Evolutionary conservation across 2,329 filamentous ascomycete genomes (phyloP).

Genomic region (Aspergillus spinulosporus): DNA sequence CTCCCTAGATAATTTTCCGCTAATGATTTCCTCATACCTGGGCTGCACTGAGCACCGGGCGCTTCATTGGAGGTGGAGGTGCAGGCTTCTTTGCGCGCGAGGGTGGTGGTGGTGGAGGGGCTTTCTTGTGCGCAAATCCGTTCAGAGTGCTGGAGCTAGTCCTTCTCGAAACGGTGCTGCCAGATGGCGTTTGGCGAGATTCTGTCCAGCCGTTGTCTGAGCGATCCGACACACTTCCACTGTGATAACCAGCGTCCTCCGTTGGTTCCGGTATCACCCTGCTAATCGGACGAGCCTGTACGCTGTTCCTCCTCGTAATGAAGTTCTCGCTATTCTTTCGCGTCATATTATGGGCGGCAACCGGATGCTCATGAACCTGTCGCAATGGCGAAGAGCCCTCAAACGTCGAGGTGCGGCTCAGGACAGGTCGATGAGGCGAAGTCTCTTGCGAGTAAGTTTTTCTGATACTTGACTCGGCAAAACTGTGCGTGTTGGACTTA

Average conservation of each 20-base stretch:
- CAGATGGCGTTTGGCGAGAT: slow-evolving; percentile 56
- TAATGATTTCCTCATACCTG: slow-evolving; percentile 21
- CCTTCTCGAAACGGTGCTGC: slow-evolving; percentile 52
- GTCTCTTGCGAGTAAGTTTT: slow-evolving; percentile 47
- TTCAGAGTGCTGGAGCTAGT: slow-evolving; percentile 51
- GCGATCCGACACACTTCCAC: slow-evolving; percentile 51
- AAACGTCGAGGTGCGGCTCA: slow-evolving; percentile 58
- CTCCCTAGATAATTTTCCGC: not conserved
- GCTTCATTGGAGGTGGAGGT: slow-evolving; percentile 65
- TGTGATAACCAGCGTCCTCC: slow-evolving; percentile 53
- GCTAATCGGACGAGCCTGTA: slow-evolving; percentile 46
- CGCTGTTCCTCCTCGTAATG: slow-evolving; percentile 49
- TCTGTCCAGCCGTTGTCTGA: slow-evolving; percentile 52
- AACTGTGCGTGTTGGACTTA: slow-evolving; percentile 45
- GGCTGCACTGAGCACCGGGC: slow-evolving; percentile 39
- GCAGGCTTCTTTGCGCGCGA: slow-evolving; percentile 65
- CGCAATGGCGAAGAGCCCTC: slow-evolving; percentile 57
- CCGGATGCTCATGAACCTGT: slow-evolving; percentile 51
- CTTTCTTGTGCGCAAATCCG: slow-evolving; percentile 49
- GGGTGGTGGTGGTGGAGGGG: slow-evolving; percentile 63
- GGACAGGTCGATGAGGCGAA: slow-evolving; percentile 48
- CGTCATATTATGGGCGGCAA: slow-evolving; percentile 48
- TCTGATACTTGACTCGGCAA: slow-evolving; percentile 39
- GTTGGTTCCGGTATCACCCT: slow-evolving; percentile 48
- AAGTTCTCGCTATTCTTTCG: slow-evolving; percentile 58